These are phyloP conservation scores for Nemania diffusa DNA, from an alignment of 2,329 filamentous ascomycete species.

Conservation along the genomic window DNA sequence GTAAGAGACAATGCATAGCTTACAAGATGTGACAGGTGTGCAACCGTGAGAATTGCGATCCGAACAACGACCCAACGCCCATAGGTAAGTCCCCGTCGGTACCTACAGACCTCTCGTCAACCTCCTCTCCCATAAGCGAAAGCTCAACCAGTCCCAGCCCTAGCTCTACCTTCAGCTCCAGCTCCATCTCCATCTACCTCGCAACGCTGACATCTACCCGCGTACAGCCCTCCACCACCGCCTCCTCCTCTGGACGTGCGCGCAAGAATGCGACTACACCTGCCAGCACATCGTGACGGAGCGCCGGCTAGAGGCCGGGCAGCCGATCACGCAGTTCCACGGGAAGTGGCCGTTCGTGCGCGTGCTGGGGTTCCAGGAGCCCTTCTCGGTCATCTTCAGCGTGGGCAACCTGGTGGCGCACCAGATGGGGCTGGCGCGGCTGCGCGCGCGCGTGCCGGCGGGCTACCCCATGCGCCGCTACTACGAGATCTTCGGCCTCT, in stretches of 20 bases:
- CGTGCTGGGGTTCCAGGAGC: conserved; percentile 92
- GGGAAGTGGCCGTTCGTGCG: conserved; percentile 98
- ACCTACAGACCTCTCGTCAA: conserved; percentile 17
- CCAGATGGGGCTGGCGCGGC: conserved; percentile 75
- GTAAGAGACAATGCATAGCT: conserved; percentile 15
- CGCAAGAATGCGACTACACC: conserved; percentile 95
- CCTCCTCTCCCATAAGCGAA: conserved; percentile 23
- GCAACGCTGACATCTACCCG: conserved; percentile 17
- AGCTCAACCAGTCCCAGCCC: conserved; percentile 5
- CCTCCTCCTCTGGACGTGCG: conserved; percentile 91
- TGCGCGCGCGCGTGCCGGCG: conserved; percentile 76
- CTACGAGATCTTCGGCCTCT: conserved; percentile 82
- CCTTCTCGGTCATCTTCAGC: conserved; percentile 92
- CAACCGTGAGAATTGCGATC: conserved; percentile 79
- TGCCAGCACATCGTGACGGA: conserved; percentile 94
- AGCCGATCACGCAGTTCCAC: conserved; percentile 88
- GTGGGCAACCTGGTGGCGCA: conserved; percentile 92
- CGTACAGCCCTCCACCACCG: conserved; percentile 80
- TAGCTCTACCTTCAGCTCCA: not conserved
- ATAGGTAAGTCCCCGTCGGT: conserved; percentile 71
- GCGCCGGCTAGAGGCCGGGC: conserved; percentile 71
- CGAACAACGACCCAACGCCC: conserved; percentile 65
- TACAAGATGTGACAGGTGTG: conserved; percentile 73
- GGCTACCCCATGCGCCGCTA: conserved; percentile 81
- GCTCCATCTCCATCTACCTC: not conserved